Evolutionary conservation across 2,329 filamentous ascomycete genomes (phyloP).

Genomic region (Alternaria sp.): DNA sequence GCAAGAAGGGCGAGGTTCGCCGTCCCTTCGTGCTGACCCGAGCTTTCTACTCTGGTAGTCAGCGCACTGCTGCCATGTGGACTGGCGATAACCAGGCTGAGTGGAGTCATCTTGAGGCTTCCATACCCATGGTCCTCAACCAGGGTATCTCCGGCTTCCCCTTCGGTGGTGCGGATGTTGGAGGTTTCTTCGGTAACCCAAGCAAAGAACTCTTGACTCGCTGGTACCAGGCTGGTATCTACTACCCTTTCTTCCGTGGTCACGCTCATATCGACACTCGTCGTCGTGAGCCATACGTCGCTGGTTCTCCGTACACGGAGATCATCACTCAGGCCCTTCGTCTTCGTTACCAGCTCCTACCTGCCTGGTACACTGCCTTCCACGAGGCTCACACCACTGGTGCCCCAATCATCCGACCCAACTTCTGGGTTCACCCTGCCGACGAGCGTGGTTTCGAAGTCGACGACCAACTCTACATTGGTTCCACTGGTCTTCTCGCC

Average conservation of each 20-base stretch:
- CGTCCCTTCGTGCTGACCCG: constrained; percentile 93
- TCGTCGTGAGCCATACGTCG: constrained; percentile 89
- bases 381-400: constrained; percentile 83
- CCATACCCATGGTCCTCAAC: constrained; percentile 91
- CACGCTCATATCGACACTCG: constrained; percentile 97
- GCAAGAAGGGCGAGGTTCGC: constrained; percentile 82
- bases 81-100: constrained; percentile 95
- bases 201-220: constrained; percentile 88
- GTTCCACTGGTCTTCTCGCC: constrained; percentile 84
- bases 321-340: constrained; percentile 89
- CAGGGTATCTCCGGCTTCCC: constrained; percentile 93
- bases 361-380: constrained; percentile 97
- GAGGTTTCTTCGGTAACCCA: constrained; percentile 97
- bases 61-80: constrained; percentile 95
- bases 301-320: constrained; percentile 80
- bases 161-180: constrained; percentile 93
- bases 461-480: constrained; percentile 93
- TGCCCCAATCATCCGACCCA: constrained; percentile 85
- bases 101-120: constrained; percentile 88
- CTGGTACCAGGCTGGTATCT: constrained; percentile 96
- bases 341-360: constrained; percentile 86
- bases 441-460: constrained; percentile 87
- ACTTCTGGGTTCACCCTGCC: constrained; percentile 88
- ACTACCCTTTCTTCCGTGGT: constrained; percentile 97
- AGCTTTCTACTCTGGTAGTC: constrained; percentile 89